phyloP scores from a whole-genome alignment of 73 alveolate genomes.

The Diophrys appendiculata region DNA sequence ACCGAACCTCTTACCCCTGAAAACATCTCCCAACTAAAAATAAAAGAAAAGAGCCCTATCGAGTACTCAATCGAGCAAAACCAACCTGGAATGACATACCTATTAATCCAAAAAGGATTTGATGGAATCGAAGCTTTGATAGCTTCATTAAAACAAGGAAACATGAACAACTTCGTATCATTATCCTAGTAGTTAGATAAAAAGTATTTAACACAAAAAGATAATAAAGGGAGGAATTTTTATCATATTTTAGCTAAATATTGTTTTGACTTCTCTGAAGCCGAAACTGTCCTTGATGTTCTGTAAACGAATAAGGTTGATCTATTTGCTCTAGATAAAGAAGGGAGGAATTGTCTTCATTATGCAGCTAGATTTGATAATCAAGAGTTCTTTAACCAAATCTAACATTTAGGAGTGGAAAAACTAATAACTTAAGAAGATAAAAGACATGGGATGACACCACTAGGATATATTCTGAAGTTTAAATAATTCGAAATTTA shows the following conservation, averaged over 20 bases:
- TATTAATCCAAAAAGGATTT: constrained; percentile 26
- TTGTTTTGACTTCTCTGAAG: not conserved
- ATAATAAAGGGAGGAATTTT: constrained; percentile 29
- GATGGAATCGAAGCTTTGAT: constrained; percentile 16
- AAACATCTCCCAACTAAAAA: not conserved
- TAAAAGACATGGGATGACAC: too few species aligned
- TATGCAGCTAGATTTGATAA: constrained; percentile 19
- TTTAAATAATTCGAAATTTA: too few species aligned
- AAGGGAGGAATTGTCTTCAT: constrained; percentile 8
- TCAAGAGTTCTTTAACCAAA: not conserved
- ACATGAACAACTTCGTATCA: constrained; percentile 12
- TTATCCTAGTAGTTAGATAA: not conserved
- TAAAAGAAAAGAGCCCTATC: constrained; percentile 12
- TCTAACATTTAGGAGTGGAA: too few species aligned
- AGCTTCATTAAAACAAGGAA: constrained; percentile 15
- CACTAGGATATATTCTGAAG: too few species aligned
- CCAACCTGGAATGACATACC: constrained; percentile 31
- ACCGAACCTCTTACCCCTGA: not conserved
- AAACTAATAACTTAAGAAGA: too few species aligned
- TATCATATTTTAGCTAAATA: constrained; percentile 14
- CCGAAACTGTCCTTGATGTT: not conserved
- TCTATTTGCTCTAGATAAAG: not conserved
- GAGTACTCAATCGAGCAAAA: constrained; percentile 14
- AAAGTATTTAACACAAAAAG: not conserved
- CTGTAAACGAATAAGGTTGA: constrained; percentile 7